phyloP scores from a whole-genome alignment of 2,329 filamentous ascomycete genomes.

The Tolypocladium capitatum region DNA sequence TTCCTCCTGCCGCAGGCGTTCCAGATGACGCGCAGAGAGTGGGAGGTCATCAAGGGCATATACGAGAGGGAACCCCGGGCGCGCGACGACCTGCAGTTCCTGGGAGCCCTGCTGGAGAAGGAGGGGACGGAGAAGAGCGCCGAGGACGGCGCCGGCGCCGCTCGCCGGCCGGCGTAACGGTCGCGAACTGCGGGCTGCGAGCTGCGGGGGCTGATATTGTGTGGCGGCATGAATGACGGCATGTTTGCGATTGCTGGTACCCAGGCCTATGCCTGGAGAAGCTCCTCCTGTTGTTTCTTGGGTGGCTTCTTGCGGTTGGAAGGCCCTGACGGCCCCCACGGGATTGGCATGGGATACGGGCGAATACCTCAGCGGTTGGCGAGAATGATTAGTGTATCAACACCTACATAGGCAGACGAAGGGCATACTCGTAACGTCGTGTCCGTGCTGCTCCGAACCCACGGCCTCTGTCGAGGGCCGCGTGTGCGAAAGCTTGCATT shows the following conservation, averaged over 20 bases:
- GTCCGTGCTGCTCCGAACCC: too few relatives aligned
- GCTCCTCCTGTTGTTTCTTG: not conserved
- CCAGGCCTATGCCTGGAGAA: not conserved
- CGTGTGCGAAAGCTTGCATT: too few relatives aligned
- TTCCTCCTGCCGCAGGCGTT: constrained; percentile 58
- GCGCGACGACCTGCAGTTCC: constrained; percentile 44
- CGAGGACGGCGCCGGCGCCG: not conserved
- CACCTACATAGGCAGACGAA: too few relatives aligned
- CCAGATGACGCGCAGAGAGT: constrained; percentile 56
- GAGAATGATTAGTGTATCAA: too few relatives aligned
- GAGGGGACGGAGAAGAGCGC: constrained; percentile 19
- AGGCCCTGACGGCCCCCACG: too few relatives aligned
- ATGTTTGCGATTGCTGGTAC: not conserved
- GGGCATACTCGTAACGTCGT: too few relatives aligned
- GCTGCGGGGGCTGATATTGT: too few relatives aligned
- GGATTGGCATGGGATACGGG: too few relatives aligned
- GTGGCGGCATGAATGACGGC: not conserved
- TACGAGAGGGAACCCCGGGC: constrained; percentile 53
- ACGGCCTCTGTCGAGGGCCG: too few relatives aligned
- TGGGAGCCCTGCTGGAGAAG: constrained; percentile 42
- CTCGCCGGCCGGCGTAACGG: not conserved
- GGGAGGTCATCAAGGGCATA: constrained; percentile 59
- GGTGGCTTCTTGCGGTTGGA: not conserved
- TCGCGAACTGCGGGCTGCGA: too few relatives aligned
- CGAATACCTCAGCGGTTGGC: too few relatives aligned